Evolutionary conservation across 768 basidiomycete genomes (phyloP), one percentile per base, ranked within the genome.

Genomic region (Kwoniella sp.): DNA sequence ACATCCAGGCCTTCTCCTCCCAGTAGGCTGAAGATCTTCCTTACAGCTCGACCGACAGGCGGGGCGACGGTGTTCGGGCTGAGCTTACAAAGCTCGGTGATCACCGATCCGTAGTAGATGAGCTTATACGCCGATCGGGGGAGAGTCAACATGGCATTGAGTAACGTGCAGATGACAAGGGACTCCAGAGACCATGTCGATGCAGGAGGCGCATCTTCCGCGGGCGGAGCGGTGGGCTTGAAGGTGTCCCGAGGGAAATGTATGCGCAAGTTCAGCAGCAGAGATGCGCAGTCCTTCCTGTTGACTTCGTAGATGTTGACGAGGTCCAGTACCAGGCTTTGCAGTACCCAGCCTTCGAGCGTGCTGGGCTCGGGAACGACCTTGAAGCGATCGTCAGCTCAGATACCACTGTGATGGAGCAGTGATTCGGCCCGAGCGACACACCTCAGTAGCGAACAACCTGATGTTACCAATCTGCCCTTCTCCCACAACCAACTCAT

Each of bases 41-140:
- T 81, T 63, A 98, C 90, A 1, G 88, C 88, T 73, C 96, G 90
- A 55, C 95, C 95, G 17, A 99, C 89, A 1, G 92, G 89, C 0
- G 95, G 95, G 3, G 95, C 95, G 43, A 92, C 86, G 2, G 90
- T 93, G 5, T 81, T 79, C 0, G 93, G 91, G 0, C 88, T 87
- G n/a, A 92, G 77, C 70, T 95, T 93, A 76, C 91, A 96, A 7
- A 99, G 78, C 67, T 99, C 93, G 19, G 88, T 88, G 53, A 98
- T 86, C 47, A 98, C 78, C 3, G 87, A 78, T 54, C 85, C 84
- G 69, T 95, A 89, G 73, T 95, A 98, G 6, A 93, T 78, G 0
- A 86, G 78, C 69, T 86, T 87, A 63, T 85, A 82, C 0, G 82
- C 78, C 4, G 92, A 77, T 59, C 85, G 82, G 0, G 95, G 93